Evolutionary conservation across 345 rosid genomes (phyloP).

Genomic region (Balakata baccata): DNA sequence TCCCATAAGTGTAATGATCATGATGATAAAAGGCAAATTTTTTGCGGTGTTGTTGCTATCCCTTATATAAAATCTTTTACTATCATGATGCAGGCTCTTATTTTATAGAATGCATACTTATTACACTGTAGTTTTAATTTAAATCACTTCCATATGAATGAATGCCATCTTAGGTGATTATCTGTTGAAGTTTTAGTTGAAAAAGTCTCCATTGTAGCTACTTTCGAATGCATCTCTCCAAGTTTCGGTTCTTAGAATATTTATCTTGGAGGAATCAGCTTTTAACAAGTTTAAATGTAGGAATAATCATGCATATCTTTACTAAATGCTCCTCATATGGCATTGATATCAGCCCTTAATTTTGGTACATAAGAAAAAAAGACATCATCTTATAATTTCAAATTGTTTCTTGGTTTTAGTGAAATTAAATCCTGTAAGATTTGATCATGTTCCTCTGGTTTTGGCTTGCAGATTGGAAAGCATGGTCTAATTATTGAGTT

Average conservation of each 20-base stretch:
- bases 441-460: neutral
- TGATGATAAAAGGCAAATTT: too few species aligned
- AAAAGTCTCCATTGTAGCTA: neutral
- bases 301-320: neutral
- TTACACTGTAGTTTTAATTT: neutral
- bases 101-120: too few species aligned
- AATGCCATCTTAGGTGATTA: neutral
- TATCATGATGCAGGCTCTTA: too few species aligned
- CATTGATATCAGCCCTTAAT: neutral
- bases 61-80: too few species aligned
- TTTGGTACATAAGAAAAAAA: neutral
- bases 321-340: neutral
- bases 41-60: too few species aligned
- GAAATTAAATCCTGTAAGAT: neutral
- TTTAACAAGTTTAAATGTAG: neutral
- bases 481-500: constrained; percentile 96
- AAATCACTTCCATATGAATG: neutral
- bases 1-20: too few species aligned
- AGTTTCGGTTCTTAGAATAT: neutral
- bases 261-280: neutral
- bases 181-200: neutral
- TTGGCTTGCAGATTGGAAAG: constrained; percentile 60
- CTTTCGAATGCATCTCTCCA: neutral
- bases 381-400: neutral
- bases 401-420: neutral